phyloP scores from a whole-genome alignment of 805 yeast genomes.

The Debaryomyces prosopidis region DNA sequence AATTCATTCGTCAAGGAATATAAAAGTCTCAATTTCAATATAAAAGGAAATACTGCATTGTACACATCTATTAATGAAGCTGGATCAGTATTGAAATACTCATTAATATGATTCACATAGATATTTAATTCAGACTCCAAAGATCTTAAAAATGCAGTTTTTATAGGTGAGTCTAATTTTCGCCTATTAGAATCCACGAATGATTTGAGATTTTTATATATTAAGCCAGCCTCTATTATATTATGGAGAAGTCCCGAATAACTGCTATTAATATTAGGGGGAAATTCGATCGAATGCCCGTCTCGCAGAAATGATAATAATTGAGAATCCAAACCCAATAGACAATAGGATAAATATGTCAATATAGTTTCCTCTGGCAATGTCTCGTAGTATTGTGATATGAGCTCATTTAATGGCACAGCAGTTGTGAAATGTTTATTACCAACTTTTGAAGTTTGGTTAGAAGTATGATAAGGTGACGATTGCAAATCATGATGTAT shows the following conservation, averaged over 20 bases:
- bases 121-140: conserved; percentile 38
- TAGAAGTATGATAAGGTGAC: conserved; percentile 9
- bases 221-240: conserved; percentile 70
- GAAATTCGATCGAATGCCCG: conserved; percentile 39
- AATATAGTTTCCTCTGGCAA: conserved; percentile 37
- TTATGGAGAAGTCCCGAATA: conserved; percentile 54
- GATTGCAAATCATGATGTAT: conserved; percentile 6
- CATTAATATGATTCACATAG: conserved; percentile 39
- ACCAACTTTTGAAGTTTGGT: neutral
- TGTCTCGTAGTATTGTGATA: conserved; percentile 32
- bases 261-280: conserved; percentile 55
- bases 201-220: conserved; percentile 50
- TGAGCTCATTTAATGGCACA: conserved; percentile 7
- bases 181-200: conserved; percentile 24
- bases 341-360: conserved; percentile 49
- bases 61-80: conserved; percentile 36
- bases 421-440: neutral
- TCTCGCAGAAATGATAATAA: conserved; percentile 46
- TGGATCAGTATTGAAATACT: conserved; percentile 26
- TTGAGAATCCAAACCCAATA: conserved; percentile 64
- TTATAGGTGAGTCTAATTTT: conserved; percentile 49
- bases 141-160: conserved; percentile 58
- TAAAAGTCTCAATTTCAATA: conserved; percentile 59
- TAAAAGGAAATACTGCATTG: conserved; percentile 48
- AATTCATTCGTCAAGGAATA: conserved; percentile 41